These are phyloP conservation scores for Corymbia maculata DNA, from an alignment of 345 rosid species.

Conservation along the genomic window DNA sequence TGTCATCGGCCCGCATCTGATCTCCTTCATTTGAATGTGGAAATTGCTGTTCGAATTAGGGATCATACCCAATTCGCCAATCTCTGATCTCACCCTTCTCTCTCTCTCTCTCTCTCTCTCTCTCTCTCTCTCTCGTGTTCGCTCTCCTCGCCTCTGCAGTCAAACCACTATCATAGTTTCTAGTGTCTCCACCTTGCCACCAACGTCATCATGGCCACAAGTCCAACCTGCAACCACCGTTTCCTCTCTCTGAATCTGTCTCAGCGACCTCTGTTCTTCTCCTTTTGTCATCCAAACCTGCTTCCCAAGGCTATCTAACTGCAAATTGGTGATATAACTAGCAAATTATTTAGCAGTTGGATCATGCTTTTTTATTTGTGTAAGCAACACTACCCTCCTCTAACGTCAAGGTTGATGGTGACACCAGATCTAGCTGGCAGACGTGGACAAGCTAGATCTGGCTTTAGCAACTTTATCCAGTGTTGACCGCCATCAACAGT, in stretches of 20 bases:
- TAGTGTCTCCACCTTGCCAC: neutral
- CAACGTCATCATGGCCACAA: neutral
- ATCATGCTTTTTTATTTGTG: neutral
- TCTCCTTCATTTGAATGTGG: neutral
- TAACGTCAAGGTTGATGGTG: neutral
- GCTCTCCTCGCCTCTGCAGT: neutral
- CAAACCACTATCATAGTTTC: neutral
- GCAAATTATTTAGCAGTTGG: neutral
- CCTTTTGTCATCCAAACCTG: neutral
- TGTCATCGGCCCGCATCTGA: neutral
- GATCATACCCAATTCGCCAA: neutral
- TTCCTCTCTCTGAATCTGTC: neutral
- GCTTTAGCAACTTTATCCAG: neutral
- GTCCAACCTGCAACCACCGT: neutral
- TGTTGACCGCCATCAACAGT: neutral
- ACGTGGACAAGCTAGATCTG: neutral
- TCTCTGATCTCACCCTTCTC: neutral
- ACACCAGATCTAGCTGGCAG: neutral
- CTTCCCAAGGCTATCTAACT: neutral
- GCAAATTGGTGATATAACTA: neutral
- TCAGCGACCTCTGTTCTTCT: neutral
- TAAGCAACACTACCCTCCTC: neutral
- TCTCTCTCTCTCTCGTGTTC: neutral
- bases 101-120: neutral
- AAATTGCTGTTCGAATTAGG: neutral